phyloP scores from a whole-genome alignment of 345 rosid species.

The Bruguiera parviflora region DNA sequence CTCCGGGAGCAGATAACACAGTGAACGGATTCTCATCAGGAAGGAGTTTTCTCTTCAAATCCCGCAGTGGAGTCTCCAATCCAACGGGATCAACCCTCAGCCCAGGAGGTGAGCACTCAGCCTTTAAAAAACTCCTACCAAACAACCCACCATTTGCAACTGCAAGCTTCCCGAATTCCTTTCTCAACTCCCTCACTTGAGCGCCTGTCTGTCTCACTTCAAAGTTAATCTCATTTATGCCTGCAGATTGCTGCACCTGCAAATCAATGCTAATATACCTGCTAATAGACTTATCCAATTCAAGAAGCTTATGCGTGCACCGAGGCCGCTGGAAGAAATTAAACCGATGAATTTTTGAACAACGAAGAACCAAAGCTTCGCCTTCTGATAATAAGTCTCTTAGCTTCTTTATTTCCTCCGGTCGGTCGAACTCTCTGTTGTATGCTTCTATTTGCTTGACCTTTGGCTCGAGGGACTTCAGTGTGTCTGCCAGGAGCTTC shows the following conservation, averaged over 20 bases:
- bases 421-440: conserved; percentile 6
- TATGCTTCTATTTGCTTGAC: conserved; percentile 9
- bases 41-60: conserved; percentile 6
- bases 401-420: not conserved
- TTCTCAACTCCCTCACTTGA: not conserved
- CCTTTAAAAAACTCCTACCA: not conserved
- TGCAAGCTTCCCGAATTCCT: not conserved
- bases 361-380: not conserved
- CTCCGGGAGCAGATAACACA: conserved; percentile 23
- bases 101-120: conserved; percentile 6
- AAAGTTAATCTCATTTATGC: not conserved
- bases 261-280: not conserved
- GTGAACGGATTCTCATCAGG: not conserved
- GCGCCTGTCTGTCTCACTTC: not conserved
- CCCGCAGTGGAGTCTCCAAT: conserved; percentile 11
- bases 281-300: not conserved
- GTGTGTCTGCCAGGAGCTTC: not conserved
- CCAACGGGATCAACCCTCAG: conserved; percentile 10
- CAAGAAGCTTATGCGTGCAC: not conserved
- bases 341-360: not conserved
- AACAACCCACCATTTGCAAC: not conserved
- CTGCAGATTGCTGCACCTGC: conserved; percentile 6
- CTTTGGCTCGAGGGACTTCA: not conserved
- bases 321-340: not conserved
- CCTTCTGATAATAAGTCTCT: conserved; percentile 2